Evolutionary conservation across 2,329 filamentous ascomycete species (phyloP).

Genomic region (Penicillium sp.): DNA sequence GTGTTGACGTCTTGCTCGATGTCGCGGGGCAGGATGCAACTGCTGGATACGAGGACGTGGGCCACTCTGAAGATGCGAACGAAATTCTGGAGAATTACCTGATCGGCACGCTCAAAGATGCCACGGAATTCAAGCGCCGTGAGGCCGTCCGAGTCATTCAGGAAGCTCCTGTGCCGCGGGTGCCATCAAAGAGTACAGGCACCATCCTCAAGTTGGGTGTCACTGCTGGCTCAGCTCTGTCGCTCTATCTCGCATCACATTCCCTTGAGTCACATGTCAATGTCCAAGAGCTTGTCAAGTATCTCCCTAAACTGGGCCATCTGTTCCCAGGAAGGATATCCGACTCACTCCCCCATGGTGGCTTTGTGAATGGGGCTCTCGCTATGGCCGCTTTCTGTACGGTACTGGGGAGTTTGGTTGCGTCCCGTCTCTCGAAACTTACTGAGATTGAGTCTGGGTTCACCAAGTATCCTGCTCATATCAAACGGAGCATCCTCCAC

Average conservation of each 20-base stretch:
- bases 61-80: conserved; percentile 50
- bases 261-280: background rate
- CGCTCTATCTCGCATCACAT: background rate
- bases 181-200: background rate
- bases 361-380: background rate
- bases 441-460: conserved; percentile 28
- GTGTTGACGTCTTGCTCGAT: conserved; percentile 43
- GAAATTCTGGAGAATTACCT: conserved; percentile 43
- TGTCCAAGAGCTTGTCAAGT: background rate
- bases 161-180: conserved; percentile 1
- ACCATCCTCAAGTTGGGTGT: background rate
- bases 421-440: conserved; percentile 10
- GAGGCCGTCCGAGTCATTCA: conserved; percentile 24
- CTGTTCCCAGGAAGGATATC: background rate
- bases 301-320: background rate
- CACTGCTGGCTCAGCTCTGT: background rate
- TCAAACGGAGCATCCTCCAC: conserved; percentile 39
- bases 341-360: background rate
- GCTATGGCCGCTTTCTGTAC: background rate
- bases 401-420: conserved; percentile 3
- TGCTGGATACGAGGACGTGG: conserved; percentile 46
- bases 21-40: conserved; percentile 47
- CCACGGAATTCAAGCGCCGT: conserved; percentile 17
- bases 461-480: conserved; percentile 35
- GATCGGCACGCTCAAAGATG: conserved; percentile 39